A percentile compares a stretch with the other conserved stretches of the same genome.
Evolutionary conservation across 78 protist species (phyloP).

Genomic region (Dictyostelium brefeldianum): DNA sequence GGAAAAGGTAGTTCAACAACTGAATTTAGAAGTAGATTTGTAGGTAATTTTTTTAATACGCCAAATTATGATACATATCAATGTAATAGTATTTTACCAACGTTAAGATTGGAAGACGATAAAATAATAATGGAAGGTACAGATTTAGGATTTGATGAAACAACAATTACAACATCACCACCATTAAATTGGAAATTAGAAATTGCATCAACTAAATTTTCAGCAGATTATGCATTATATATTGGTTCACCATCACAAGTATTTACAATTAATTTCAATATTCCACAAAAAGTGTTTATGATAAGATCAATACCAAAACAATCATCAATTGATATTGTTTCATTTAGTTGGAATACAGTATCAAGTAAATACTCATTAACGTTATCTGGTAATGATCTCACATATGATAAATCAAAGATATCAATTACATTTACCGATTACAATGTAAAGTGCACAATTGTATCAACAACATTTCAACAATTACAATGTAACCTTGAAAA

Average conservation of each 20-base stretch:
- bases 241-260: background rate
- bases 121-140: background rate
- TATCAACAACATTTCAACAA: too few species aligned
- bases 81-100: background rate
- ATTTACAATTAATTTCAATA: background rate
- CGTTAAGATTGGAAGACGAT: background rate
- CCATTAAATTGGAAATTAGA: background rate
- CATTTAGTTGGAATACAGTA: background rate
- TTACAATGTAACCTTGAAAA: too few species aligned
- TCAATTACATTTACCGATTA: too few species aligned
- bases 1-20: background rate
- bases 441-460: too few species aligned
- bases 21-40: background rate
- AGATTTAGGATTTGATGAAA: conserved; percentile 1
- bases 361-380: background rate
- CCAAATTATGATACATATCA: background rate
- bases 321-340: background rate
- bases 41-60: background rate
- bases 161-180: background rate
- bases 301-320: background rate
- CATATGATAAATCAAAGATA: background rate
- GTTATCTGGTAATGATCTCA: background rate
- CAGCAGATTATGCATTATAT: background rate
- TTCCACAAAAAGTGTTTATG: background rate
- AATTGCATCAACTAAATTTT: background rate